Evolutionary conservation across 768 basidiomycete genomes (phyloP), one percentile per base, ranked within the genome.

Genomic region (Tricholoma furcatifolium): DNA sequence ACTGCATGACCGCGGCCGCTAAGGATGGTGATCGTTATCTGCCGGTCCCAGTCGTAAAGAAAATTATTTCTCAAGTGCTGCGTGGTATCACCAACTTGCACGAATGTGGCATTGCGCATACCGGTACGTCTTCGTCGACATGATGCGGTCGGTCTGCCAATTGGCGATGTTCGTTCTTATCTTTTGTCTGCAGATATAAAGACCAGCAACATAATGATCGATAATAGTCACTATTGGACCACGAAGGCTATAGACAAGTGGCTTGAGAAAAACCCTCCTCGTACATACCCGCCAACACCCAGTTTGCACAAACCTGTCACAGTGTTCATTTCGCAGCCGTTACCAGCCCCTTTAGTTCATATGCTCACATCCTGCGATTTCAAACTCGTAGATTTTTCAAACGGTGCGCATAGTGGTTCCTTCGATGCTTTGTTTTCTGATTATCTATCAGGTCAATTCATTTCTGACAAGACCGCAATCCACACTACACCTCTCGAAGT

Each of bases 191-290:
- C 66, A 23, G 67, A 68, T 59, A 38, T 69, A n/a, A 67, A 68
- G 43, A 58, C 38, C 36, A 66, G 67, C 58, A 67, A 68, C 46
- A 64, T 68, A 34, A 45, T 66, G 21, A 62, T 65, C 51, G 40
- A n/a, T n/a, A n/a, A n/a, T n/a, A n/a, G n/a, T n/a, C 35, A 52
- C 60, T 9, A n/a, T 12, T 21, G 15, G 23, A 24, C 6, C 11
- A 14, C 8, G 7, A 2, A 21, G 14, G 21, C 42, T 7, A 12
- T 43, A 17, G 6, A 14, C 15, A 23, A 43, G 20, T 43, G 42
- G 42, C 20, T 43, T 6, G 7, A 43, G 15, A 2, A 15, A 14
- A 43, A 43, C 24, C 42, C 42, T 43, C 42, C 42, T 43, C 21
- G 24, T 21, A 43, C 42, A 23, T 21, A 43, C 15, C 42, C 18